Conservation (phyloP, 768 basidiomycete species). For the Kwoniella newhampshirensis region DNA sequence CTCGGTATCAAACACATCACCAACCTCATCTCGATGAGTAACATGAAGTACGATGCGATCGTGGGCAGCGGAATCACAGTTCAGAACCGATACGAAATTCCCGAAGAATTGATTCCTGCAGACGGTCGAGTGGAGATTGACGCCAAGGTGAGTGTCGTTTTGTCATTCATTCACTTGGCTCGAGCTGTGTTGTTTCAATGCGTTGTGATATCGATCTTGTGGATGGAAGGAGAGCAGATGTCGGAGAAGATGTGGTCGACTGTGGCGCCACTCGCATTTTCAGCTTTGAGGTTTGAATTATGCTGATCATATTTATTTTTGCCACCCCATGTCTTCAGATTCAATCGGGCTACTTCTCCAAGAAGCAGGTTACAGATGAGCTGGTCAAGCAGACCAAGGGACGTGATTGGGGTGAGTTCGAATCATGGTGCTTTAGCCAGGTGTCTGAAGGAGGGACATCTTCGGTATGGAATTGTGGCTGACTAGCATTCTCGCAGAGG, state of each 20-base stretch:
- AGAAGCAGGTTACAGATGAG: conserved; percentile 64
- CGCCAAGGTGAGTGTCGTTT: conserved; percentile 70
- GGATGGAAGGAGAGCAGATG: no score
- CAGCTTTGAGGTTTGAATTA: no score
- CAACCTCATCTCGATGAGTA: conserved; percentile 65
- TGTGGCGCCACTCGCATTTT: no score
- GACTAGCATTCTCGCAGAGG: not conserved
- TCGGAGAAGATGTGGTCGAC: no score
- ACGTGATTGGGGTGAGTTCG: conserved; percentile 42
- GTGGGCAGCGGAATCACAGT: conserved; percentile 85
- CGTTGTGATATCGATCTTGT: no score
- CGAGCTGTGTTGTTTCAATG: no score
- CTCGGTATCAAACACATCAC: conserved; percentile 86
- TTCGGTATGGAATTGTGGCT: not conserved
- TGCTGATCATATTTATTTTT: not conserved
- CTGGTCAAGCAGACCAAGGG: conserved; percentile 40
- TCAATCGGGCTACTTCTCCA: conserved; percentile 87
- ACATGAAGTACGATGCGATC: conserved; percentile 91
- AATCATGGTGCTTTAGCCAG: not conserved
- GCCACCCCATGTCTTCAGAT: conserved; percentile 37
- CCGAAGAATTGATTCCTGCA: conserved; percentile 81
- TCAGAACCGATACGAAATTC: conserved; percentile 73
- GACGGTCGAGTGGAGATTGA: conserved; percentile 86
- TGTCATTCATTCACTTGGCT: no score
- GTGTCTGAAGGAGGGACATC: not conserved